Evolutionary conservation across 345 rosid species (phyloP).

Genomic region (Gossypium thurberi): DNA sequence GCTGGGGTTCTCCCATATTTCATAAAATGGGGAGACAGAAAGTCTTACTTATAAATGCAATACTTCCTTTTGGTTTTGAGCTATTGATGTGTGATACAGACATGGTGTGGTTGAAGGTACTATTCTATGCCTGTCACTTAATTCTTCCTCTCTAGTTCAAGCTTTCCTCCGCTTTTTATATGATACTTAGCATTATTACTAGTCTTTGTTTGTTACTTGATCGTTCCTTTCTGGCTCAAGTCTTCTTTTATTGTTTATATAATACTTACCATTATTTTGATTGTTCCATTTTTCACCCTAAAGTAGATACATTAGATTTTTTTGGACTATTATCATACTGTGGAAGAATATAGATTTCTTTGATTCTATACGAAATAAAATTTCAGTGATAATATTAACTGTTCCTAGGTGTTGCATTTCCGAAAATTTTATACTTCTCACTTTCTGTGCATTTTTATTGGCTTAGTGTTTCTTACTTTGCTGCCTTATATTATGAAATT

Average conservation of each 20-base stretch:
- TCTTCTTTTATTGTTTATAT: neutral
- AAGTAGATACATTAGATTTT: neutral
- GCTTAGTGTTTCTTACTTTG: neutral
- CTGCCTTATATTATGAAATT: neutral
- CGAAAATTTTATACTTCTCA: neutral
- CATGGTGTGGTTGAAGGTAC: conserved; percentile 98
- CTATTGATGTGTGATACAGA: conserved; percentile 96
- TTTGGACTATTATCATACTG: neutral
- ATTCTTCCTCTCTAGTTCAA: conserved; percentile 1
- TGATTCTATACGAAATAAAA: neutral
- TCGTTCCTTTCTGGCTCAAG: conserved; percentile 3
- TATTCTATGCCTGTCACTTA: neutral
- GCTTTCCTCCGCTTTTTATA: neutral
- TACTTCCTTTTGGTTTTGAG: conserved; percentile 83
- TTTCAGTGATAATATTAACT: neutral
- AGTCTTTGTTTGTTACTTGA: neutral
- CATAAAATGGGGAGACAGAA: conserved; percentile 99
- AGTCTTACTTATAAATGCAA: conserved; percentile 75
- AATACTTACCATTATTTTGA: neutral
- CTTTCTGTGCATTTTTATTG: neutral
- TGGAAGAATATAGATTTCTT: conserved; percentile 1
- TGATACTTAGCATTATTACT: neutral
- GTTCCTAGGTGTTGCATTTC: neutral
- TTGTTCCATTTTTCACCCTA: neutral
- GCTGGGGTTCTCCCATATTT: conserved; percentile 97